A percentile compares a stretch with the other conserved stretches of the same genome.
These are phyloP conservation scores for Scheffersomyces quercinus DNA, from an alignment of 1,139 yeast species.

Conservation along the genomic window DNA sequence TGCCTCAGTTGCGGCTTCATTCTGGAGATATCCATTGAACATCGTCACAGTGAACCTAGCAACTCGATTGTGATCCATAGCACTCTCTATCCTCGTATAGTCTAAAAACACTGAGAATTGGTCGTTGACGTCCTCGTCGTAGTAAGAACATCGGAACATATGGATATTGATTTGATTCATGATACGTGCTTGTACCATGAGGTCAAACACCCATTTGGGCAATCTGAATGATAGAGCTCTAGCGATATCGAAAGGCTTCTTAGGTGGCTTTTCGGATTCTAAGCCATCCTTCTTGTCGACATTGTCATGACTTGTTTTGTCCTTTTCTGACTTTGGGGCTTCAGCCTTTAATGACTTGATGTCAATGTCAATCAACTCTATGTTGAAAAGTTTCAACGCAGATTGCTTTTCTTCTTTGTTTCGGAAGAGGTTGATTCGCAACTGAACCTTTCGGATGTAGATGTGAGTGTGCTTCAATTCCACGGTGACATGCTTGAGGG, in stretches of 20 bases:
- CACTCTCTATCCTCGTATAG: conserved; percentile 30
- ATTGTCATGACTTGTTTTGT: neutral
- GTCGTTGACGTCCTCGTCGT: conserved; percentile 17
- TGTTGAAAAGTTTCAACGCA: conserved; percentile 31
- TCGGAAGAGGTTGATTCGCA: conserved; percentile 27
- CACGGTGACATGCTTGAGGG: conserved; percentile 30
- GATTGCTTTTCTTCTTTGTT: conserved; percentile 14
- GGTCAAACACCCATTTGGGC: conserved; percentile 14
- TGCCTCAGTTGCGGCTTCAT: conserved; percentile 10
- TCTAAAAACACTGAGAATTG: conserved; percentile 26
- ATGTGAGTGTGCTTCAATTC: conserved; percentile 15
- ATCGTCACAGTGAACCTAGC: conserved; percentile 24
- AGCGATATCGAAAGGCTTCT: neutral
- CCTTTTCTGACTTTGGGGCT: neutral
- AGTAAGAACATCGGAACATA: conserved; percentile 24
- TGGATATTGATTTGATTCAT: conserved; percentile 36
- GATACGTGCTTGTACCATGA: conserved; percentile 14
- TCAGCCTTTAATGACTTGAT: conserved; percentile 10
- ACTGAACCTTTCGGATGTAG: conserved; percentile 21
- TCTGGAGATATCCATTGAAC: conserved; percentile 32
- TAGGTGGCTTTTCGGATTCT: conserved; percentile 7
- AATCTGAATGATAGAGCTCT: conserved; percentile 7
- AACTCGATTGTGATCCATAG: conserved; percentile 18
- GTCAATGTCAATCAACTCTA: conserved; percentile 30
- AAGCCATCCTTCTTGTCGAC: neutral